Conservation (phyloP, 2,329 filamentous ascomycete genomes). For the Alternaria solani region DNA sequence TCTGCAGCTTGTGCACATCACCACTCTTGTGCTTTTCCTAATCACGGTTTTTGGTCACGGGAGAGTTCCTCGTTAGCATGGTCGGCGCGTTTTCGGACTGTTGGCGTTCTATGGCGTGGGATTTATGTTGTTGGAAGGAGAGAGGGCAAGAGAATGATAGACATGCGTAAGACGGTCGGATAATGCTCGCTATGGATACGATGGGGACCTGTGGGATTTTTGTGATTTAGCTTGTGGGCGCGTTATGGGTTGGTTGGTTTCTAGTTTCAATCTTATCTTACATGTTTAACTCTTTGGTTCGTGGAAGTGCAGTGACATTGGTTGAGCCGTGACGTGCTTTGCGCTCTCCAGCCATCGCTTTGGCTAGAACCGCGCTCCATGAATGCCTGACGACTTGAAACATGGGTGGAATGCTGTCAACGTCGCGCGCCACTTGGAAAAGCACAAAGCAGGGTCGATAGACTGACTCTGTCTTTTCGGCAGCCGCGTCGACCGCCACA, state of each 20-base stretch:
- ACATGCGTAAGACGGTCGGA: constrained; percentile 10
- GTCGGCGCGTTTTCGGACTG: constrained; percentile 19
- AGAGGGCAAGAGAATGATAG: background rate
- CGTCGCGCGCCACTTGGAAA: too few relatives aligned
- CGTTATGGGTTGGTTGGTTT: background rate
- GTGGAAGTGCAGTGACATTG: background rate
- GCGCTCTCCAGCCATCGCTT: too few relatives aligned
- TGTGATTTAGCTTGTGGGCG: background rate
- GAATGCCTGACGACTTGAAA: too few relatives aligned
- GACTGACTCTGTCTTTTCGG: too few relatives aligned
- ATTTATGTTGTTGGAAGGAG: constrained; percentile 7
- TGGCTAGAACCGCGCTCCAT: too few relatives aligned
- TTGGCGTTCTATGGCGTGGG: constrained; percentile 15
- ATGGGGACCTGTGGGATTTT: background rate
- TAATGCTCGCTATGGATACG: constrained; percentile 3
- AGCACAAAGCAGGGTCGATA: too few relatives aligned
- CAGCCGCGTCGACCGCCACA: too few relatives aligned
- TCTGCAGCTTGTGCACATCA: constrained; percentile 20
- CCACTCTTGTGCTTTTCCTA: constrained; percentile 19
- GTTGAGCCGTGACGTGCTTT: background rate
- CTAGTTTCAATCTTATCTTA: constrained; percentile 11
- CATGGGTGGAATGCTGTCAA: too few relatives aligned
- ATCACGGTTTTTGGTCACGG: constrained; percentile 10
- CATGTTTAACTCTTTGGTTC: background rate
- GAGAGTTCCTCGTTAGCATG: constrained; percentile 12